Conservation (phyloP, 164 flowering plant species). For the Akebia trifoliata region DNA sequence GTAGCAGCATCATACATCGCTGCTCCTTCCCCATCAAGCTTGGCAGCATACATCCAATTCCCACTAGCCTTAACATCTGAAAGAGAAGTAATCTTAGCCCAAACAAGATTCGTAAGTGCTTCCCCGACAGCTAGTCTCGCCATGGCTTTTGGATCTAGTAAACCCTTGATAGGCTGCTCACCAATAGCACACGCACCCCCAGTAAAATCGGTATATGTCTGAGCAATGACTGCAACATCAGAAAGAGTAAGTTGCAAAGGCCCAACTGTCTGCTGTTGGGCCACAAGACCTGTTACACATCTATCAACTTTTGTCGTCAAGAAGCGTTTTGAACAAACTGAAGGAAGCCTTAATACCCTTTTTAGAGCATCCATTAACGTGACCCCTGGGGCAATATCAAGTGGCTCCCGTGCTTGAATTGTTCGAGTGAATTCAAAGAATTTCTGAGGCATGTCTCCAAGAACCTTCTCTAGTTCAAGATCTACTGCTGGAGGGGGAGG, state of each 20-base stretch:
- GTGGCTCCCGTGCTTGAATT: conserved; percentile 45
- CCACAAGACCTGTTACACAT: conserved; percentile 98
- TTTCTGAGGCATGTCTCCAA: conserved; percentile 96
- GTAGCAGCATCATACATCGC: conserved; percentile 93
- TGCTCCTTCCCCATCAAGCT: conserved; percentile 95
- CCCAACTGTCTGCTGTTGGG: conserved; percentile 96
- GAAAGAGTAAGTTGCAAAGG: conserved; percentile 88
- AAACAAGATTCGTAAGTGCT: conserved; percentile 94
- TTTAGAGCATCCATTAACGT: conserved; percentile 72
- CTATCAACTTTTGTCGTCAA: conserved; percentile 91
- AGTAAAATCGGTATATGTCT: conserved; percentile 56
- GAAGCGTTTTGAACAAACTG: conserved; percentile 85
- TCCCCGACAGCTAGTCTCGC: conserved; percentile 91
- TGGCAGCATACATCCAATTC: conserved; percentile 99
- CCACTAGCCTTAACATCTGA: conserved; percentile 95
- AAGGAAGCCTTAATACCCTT: conserved; percentile 85
- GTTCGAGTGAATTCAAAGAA: conserved; percentile 60
- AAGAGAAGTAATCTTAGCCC: conserved; percentile 88
- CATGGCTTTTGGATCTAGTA: conserved; percentile 88
- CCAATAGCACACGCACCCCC: conserved; percentile 97
- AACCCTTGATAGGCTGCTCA: conserved; percentile 89
- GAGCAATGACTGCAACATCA: conserved; percentile 95
- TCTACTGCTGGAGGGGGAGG: conserved; percentile 82
- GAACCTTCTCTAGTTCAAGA: conserved; percentile 89
- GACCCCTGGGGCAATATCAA: conserved; percentile 82